These are phyloP conservation scores for Claviceps humidiphila DNA, from an alignment of 2,329 filamentous ascomycete genomes.

Conservation along the genomic window DNA sequence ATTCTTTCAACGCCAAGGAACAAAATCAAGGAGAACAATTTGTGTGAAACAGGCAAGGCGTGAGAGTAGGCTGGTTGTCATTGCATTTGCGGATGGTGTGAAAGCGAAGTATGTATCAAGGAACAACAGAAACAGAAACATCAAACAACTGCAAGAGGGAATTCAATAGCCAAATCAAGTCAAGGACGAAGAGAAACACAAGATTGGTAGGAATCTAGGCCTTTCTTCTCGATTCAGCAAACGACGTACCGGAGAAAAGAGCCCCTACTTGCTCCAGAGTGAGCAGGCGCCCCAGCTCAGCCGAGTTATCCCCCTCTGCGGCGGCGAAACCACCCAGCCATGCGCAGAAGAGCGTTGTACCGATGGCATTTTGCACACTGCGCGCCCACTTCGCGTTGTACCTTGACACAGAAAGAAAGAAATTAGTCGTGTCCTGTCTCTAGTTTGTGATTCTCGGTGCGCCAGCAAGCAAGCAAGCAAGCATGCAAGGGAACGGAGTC, in stretches of 20 bases:
- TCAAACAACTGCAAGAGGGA: not conserved
- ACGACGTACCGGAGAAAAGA: constrained; percentile 52
- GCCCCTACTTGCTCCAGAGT: constrained; percentile 80
- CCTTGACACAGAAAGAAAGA: constrained; percentile 20
- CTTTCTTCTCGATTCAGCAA: not conserved
- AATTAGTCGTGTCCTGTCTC: not conserved
- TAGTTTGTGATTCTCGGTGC: not conserved
- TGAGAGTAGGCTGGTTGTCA: no score
- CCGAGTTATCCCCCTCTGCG: constrained; percentile 23
- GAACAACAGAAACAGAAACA: not conserved
- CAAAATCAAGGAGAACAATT: no score
- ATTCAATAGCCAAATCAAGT: not conserved
- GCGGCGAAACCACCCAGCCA: constrained; percentile 67
- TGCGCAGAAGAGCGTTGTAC: constrained; percentile 42
- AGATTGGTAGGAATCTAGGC: no score
- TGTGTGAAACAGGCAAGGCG: no score
- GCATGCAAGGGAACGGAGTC: not conserved
- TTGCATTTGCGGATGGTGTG: not conserved
- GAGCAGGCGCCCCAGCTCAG: constrained; percentile 52
- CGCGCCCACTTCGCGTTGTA: constrained; percentile 80
- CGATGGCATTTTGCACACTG: constrained; percentile 66
- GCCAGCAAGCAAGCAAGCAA: not conserved
- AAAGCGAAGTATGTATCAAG: not conserved
- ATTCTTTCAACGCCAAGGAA: no score
- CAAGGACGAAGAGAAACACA: no score